phyloP scores from a whole-genome alignment of 192 early-diverging fungal species.

The Backusella circina region DNA sequence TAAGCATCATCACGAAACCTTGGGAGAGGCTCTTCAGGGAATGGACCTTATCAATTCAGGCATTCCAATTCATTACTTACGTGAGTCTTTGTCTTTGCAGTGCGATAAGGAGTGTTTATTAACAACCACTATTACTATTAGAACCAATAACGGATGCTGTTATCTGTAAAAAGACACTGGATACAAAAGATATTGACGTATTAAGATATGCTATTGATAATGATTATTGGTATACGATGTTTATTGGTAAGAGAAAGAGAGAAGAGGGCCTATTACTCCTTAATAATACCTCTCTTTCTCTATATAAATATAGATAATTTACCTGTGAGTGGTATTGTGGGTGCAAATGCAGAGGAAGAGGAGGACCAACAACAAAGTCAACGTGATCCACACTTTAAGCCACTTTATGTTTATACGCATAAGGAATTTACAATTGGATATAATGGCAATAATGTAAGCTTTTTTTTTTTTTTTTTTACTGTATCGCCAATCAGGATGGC shows the following conservation, averaged over 20 bases:
- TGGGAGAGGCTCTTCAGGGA: constrained; percentile 76
- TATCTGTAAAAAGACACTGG: constrained; percentile 49
- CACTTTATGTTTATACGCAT: constrained; percentile 56
- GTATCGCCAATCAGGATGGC: background rate
- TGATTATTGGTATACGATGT: constrained; percentile 67
- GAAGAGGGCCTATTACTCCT: constrained; percentile 20
- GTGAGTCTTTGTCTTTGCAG: constrained; percentile 42
- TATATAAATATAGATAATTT: constrained; percentile 47
- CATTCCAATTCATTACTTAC: constrained; percentile 59
- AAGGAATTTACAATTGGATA: constrained; percentile 57
- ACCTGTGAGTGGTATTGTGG: constrained; percentile 52
- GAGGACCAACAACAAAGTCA: background rate
- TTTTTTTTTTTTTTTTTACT: too few species aligned
- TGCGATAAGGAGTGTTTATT: background rate
- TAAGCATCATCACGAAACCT: constrained; percentile 73
- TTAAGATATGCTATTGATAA: constrained; percentile 63
- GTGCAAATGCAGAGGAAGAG: constrained; percentile 33
- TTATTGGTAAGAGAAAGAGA: constrained; percentile 36
- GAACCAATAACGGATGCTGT: constrained; percentile 16
- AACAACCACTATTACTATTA: background rate
- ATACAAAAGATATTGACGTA: constrained; percentile 42
- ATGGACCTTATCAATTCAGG: constrained; percentile 73
- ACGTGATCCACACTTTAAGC: constrained; percentile 5
- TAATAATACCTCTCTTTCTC: background rate
- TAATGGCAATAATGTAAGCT: constrained; percentile 52